Evolutionary conservation across 768 basidiomycete species (phyloP), one percentile per base, ranked within the genome.

Genomic region (Sarcomyxa edulis): DNA sequence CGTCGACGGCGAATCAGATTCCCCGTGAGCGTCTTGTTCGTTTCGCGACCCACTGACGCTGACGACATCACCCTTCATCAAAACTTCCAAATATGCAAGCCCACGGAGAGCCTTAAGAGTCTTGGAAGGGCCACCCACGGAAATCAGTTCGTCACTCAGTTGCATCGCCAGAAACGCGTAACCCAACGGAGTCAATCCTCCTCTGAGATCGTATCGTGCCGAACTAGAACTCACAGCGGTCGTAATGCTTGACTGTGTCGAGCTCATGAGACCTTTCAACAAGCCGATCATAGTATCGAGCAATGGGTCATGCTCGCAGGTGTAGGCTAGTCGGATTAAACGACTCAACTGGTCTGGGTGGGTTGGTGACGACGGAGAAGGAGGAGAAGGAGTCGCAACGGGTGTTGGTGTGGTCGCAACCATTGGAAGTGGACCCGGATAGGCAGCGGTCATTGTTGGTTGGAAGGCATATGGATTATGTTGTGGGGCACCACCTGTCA

Each of bases 81-180:
- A 77, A n/a, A 84, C 76, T 54, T 81, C 80, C 39, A 84, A 64
- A 57, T 86, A 87, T 27, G 81, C 82, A 1, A 69, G 64, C 21
- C 84, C 83, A 25, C 76, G 69, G 27, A 87, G 62, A 1, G 65
- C 58, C 25, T 73, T 66, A 35, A 87, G 61, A 48, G 78, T 61
- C n/a, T n/a, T n/a, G n/a, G n/a, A n/a, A n/a, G n/a, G n/a, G n/a
- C n/a, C n/a, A n/a, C n/a, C n/a, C n/a, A n/a, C n/a, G n/a, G n/a
- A n/a, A n/a, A n/a, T n/a, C 20, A 86, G 68, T 43, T 87, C 84
- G 48, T 87, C 84, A 3, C 81, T 76, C 16, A 87, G 71, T 6
- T 71, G 69, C 78, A 87, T 81, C 3, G 82, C 81, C 33, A 84
- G 66, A 52, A 81, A 81, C 5, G 83, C 81, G 50, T 83, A 83